Evolutionary conservation across 257 asterid species (phyloP).

Genomic region (Fraxinus quadrangulata): DNA sequence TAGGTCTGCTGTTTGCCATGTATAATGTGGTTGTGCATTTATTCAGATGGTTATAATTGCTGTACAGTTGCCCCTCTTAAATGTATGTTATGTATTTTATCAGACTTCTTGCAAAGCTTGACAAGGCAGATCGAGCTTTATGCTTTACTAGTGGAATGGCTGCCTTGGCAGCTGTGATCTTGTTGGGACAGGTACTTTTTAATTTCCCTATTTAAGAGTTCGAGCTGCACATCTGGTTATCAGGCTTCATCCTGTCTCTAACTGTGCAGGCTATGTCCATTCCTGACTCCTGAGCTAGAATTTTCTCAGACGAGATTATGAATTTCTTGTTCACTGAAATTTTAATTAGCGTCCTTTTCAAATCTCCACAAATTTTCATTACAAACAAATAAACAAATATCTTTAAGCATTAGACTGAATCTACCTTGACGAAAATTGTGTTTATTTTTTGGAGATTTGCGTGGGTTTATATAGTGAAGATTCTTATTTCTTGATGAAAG

Average conservation of each 20-base stretch:
- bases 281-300: slow-evolving; percentile 6
- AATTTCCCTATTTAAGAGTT: slow-evolving; percentile 7
- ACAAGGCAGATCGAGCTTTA: slow-evolving; percentile 82
- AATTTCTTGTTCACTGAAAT: slow-evolving; percentile 18
- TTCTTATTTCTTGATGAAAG: slow-evolving; percentile 36
- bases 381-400: neutral
- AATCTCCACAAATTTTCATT: neutral
- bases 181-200: slow-evolving; percentile 59
- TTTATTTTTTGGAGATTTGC: neutral
- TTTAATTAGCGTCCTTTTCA: neutral
- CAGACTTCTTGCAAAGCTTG: slow-evolving; percentile 92
- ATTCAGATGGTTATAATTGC: neutral
- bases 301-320: neutral
- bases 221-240: slow-evolving; percentile 1
- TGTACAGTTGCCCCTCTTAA: slow-evolving; percentile 3
- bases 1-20: slow-evolving; percentile 48
- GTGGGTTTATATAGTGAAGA: neutral
- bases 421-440: slow-evolving; percentile 5
- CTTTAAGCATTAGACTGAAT: neutral
- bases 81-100: slow-evolving; percentile 23
- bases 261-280: neutral
- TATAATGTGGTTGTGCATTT: slow-evolving; percentile 19
- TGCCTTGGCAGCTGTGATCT: slow-evolving; percentile 87
- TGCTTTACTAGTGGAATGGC: slow-evolving; percentile 99
- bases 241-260: neutral